Evolutionary conservation across 179 eudicot species (phyloP), one percentile per base, ranked within the genome.

Genomic region (Drosera spatulata): DNA sequence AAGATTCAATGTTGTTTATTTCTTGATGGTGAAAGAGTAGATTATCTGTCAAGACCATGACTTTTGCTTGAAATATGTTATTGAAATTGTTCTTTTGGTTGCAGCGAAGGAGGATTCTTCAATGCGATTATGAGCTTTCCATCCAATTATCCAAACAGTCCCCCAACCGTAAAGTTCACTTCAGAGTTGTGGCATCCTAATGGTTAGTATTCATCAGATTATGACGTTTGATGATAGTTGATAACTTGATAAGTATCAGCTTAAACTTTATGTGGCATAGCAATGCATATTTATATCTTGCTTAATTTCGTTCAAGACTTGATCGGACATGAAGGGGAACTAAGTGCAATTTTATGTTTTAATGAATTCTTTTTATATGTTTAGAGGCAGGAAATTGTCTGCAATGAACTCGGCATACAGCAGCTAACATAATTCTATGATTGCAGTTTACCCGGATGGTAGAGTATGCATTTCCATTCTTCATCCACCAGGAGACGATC

Each of bases 151-250:
- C 33, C 86, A 3, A 70, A 69, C 55, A 81, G 78, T 66, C 86
- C 86, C 60, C 86, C 86, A 39, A 66, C 72, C 13, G 83, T 81
- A 58, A 78, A 68, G 60, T 81, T 81, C 71, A 78, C 80, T 10
- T 78, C 86, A 37, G 83, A 81, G 61, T 53, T 81, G 48, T 81
- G 85, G 85, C 85, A 81, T 73, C 85, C 85, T 7, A 81, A 81
- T 69, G 81, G 83, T 79, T 42, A 63, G 77, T 69, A n/a, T 6
- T 49, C 14, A 4, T 44, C 12, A 53, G 48, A 52, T 15, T 63
- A 42, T 58, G 51, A 41, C 44, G 52, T 7, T 42, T 55, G 33
- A 22, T 22, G 33, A 22, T 22, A 53, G 6, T 11, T 44, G 38
- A 41, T 56, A 10, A n/a, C 3, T 48, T 4, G 49, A 7, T 42